Base-by-base conservation (phyloP, 495 filamentous ascomycete species). In the Xylaria cubensis region DNA sequence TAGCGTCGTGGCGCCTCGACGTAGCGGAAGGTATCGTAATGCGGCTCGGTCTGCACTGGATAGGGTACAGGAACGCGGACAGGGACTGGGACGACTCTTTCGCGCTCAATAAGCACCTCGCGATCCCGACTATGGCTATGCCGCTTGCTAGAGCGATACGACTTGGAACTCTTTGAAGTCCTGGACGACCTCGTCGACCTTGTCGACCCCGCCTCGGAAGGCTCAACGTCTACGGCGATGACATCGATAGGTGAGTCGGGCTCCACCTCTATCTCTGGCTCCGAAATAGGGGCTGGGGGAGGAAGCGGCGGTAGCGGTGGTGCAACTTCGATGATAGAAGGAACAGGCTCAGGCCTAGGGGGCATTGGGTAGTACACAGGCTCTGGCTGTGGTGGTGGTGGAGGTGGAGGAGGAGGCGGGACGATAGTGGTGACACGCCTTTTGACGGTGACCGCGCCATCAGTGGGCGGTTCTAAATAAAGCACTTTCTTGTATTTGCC, bases 151-250 rank as follows among this genome's bases (percentile, higher is more conserved):
- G 78, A 80, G 67, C 69, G 71, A 0, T 76, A 76, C 0, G 72
- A 78, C 64, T 64, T 73, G 34, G 72, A 75, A 62, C 77, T 81
- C 19, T 70, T 61, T 13, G 74, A 76, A 39, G 73, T 78, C 71
- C 74, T 72, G 12, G 79, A 77, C 42, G 72, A 75, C 17, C 62
- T 67, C 2, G 72, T 66, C 17, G 69, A 76, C 58, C 64, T 67
- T 1, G 72, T 67, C 17, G 69, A 76, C 58, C 64, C 73, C 13
- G 72, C 71, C 26, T 80, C 74, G 1, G 80, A 77, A 9, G 82
- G 79, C 64, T 87, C 85, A 56, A 86, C 78, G 74, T 87, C 84
- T n/a, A 88, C 85, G 70, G 81, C 82, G 64, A 88, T 86, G 55
- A 87, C 81, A 68, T 87, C 86, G 66, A 87, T 84, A 17, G 74